phyloP scores from a whole-genome alignment of 1,284 basidiomycete genomes.

The Amylostereum areolatum region DNA sequence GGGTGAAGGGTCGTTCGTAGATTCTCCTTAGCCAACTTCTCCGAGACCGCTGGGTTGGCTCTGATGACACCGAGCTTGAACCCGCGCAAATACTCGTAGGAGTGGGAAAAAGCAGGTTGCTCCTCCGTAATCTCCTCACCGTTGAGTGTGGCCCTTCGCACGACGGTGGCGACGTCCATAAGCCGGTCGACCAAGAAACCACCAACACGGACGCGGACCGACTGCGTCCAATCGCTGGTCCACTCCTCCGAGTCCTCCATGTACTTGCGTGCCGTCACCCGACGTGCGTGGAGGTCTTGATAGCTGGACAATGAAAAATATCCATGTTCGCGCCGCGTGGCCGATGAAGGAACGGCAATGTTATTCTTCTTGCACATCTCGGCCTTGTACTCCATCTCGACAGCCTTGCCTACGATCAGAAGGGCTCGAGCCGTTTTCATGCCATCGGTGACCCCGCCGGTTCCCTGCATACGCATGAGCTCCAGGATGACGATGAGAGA shows the following conservation, averaged over 20 bases:
- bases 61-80: constrained; percentile 89
- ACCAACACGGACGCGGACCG: constrained; percentile 74
- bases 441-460: constrained; percentile 75
- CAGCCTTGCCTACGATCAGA: constrained; percentile 76
- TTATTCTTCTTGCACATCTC: constrained; percentile 70
- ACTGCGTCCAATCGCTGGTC: constrained; percentile 82
- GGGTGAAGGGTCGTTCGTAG: constrained; percentile 82
- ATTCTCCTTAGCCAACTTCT: constrained; percentile 75
- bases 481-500: constrained; percentile 90
- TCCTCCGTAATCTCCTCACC: constrained; percentile 62
- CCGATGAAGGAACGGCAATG: constrained; percentile 43
- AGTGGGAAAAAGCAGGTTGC: constrained; percentile 90
- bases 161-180: constrained; percentile 82
- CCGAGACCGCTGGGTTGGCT: constrained; percentile 78
- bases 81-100: constrained; percentile 91
- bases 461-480: constrained; percentile 79
- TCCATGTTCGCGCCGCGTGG: constrained; percentile 32
- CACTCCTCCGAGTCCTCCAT: constrained; percentile 60
- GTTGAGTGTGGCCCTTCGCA: constrained; percentile 53
- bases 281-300: constrained; percentile 46
- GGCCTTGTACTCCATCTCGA: constrained; percentile 87
- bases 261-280: constrained; percentile 60
- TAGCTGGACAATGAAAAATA: constrained; percentile 59
- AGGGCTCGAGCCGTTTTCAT: constrained; percentile 90
- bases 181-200: constrained; percentile 80